Base-by-base conservation (phyloP, 768 basidiomycete genomes). In the Psilocybe cubensis region DNA sequence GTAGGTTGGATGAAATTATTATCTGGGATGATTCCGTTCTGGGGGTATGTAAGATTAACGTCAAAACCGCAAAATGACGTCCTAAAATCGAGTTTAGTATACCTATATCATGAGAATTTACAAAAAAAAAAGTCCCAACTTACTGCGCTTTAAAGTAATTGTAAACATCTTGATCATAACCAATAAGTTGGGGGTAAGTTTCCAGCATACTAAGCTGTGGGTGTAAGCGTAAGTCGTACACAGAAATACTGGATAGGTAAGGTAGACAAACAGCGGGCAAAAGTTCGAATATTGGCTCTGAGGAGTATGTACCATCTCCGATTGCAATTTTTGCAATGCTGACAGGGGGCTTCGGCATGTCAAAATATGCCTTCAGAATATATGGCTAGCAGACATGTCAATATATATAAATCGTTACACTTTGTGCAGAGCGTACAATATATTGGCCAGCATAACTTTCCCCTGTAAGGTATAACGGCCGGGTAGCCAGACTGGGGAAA, bases 391-490 rank as follows among this genome's bases (percentile, higher is more conserved):
- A 48, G 44, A n/a, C n/a, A 52, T 46, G 18, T 23, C 25, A 38
- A 17, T 25, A 21, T 24, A 25, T 51, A 20, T 49, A 29, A 27
- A 57, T 21, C 43, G 10, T 44, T 35, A 56, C 33, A 18, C 52
- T 40, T 43, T 18, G 47, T 46, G 51, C 38, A n/a, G 35, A n/a
- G 66, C 83, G 63, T 57, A 85, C 84, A 52, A 91, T 89, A 63
- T 87, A 90, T 57, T 79, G 79, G 25, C 90, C 90, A 12, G 90
- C 83, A 68, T 91, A 91, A 63, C 86, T 88, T 70, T 91, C 90
- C 4, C 90, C 90, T 0, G 83, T 84, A 33, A 92, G 66, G 68
- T 86, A 74, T 31, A 91, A 77, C 14, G 90, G 90, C 25, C 90
- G 83, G 1, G 74, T 82, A 12, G 82, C 82, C 21, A 91, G 76